Base-by-base conservation (phyloP, 768 basidiomycete genomes). In the Tulasnella sp. region DNA sequence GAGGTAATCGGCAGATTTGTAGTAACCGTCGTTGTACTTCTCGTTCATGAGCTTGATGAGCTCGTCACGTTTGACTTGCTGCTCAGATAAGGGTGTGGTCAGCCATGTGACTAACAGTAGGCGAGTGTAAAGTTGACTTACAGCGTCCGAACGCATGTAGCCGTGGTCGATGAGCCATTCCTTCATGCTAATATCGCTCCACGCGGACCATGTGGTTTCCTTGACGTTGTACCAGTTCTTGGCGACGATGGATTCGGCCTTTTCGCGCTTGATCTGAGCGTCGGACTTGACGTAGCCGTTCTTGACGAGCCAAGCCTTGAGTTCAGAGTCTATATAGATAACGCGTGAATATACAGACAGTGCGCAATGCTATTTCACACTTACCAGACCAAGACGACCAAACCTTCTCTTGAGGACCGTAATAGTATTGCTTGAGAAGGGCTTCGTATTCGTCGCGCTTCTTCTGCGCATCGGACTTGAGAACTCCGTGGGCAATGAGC, bases 401-500 rank as follows among this genome's bases (percentile, higher is more conserved):
- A 36, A 77, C 79, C 12, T 77, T 80, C 72, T 81, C 80, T 75
- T 66, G 41, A 63, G 78, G 77, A 32, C 79, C 79, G 77, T 92
- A 95, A 78, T 96, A 94, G 77, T 94, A 95, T 36, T 83, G 81
- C 72, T 87, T 83, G 91, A 97, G 92, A 65, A 88, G 79, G 19
- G 82, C 83, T 42, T 87, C 75, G 39, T 95, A 85, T 69, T 84
- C 83, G 66, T 87, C 84, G 52, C 88, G 85, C 67, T 81, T 80
- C 71, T 88, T 88, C 73, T 88, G 86, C n/a, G 85, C 78, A 19
- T 85, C 79, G 76, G 88, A 80, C 77, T 89, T 84, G 76, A 94
- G 82, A 75, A 97, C 80, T 72, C 89, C 86, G 79, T 94, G 93
- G 9, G 85, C 80, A 16, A 92, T 81, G 62, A 97, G 89, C 95